Percentiles rank a stretch among this genome's conserved stretches.
phyloP scores from a whole-genome alignment of 352 stramenopile species.

The Pythium brachiatum region DNA sequence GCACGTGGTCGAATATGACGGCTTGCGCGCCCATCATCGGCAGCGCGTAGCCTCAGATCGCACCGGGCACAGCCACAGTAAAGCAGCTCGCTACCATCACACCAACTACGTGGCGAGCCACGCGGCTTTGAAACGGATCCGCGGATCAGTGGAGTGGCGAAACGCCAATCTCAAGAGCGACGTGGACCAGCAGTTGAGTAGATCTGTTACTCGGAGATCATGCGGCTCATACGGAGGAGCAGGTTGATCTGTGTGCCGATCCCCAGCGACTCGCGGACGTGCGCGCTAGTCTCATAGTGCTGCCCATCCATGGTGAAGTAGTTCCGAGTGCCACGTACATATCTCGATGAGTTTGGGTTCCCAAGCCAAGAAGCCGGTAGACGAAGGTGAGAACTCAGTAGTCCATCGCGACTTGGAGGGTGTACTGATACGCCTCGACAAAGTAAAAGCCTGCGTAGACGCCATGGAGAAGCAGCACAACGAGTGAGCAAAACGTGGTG shows the following conservation, averaged over 20 bases:
- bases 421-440: constrained; percentile 11
- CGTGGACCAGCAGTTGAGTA: constrained; percentile 17
- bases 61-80: constrained; percentile 6
- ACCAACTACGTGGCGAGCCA: constrained; percentile 3
- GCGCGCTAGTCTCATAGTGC: constrained; percentile 11
- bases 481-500: neutral
- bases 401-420: neutral
- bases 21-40: neutral
- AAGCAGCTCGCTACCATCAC: constrained; percentile 9
- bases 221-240: constrained; percentile 9
- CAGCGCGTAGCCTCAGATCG: constrained; percentile 8
- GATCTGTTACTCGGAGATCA: constrained; percentile 1
- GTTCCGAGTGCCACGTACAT: neutral
- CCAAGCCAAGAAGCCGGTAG: constrained; percentile 13
- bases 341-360: neutral
- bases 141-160: neutral
- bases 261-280: constrained; percentile 15
- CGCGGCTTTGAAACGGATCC: neutral
- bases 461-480: constrained; percentile 10
- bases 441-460: constrained; percentile 4
- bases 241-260: constrained; percentile 14
- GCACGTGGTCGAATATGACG: constrained; percentile 9
- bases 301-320: constrained; percentile 16
- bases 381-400: neutral
- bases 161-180: constrained; percentile 11